These are phyloP conservation scores for Colletotrichum coccodes DNA, from an alignment of 2,329 filamentous ascomycete species.

Conservation along the genomic window DNA sequence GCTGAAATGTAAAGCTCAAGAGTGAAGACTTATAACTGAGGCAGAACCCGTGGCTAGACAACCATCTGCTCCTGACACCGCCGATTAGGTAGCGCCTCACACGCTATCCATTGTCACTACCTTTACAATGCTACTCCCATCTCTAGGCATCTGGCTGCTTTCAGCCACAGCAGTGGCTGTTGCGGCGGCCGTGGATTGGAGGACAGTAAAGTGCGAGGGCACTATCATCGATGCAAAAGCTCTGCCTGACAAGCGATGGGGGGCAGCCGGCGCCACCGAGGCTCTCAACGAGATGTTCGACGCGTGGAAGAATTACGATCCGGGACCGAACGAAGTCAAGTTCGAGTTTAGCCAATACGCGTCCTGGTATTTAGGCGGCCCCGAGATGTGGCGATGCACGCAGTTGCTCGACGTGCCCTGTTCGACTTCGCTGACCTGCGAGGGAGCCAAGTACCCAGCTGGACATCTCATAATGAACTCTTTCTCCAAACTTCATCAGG, in stretches of 20 bases:
- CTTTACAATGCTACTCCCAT: too few species aligned
- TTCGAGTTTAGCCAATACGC: conserved; percentile 22
- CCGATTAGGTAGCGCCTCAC: too few species aligned
- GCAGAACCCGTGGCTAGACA: too few species aligned
- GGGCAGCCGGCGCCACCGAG: neutral
- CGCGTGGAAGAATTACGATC: conserved; percentile 1
- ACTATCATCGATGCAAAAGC: neutral
- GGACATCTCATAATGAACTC: conserved; percentile 19
- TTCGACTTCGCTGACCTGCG: neutral
- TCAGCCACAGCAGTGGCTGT: too few species aligned
- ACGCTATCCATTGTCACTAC: too few species aligned
- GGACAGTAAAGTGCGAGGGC: neutral
- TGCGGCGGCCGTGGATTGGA: neutral
- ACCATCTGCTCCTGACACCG: too few species aligned
- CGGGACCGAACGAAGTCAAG: neutral
- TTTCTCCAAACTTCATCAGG: conserved; percentile 14
- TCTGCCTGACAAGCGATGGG: conserved; percentile 5
- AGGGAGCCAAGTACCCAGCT: conserved; percentile 6
- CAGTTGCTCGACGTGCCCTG: conserved; percentile 15
- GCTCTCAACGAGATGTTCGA: neutral
- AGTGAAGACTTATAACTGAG: too few species aligned
- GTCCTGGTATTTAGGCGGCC: conserved; percentile 10
- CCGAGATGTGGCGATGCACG: conserved; percentile 14
- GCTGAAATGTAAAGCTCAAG: too few species aligned
- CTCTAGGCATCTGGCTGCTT: too few species aligned